phyloP scores from a whole-genome alignment of 2,329 filamentous ascomycete genomes.

The Botrytis porri region DNA sequence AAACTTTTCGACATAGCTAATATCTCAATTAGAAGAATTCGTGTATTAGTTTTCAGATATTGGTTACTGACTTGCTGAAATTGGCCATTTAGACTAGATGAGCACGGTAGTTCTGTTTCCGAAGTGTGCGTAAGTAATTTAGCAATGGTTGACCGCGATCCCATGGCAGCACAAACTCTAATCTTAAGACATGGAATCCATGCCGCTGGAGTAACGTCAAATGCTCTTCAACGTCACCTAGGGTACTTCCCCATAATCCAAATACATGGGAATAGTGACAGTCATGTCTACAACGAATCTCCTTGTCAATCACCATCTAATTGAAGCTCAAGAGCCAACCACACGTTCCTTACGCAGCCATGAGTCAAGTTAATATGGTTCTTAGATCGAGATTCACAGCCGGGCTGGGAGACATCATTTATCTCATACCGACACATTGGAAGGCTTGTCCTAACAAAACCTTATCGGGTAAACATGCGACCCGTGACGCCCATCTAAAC shows the following conservation, averaged over 20 bases:
- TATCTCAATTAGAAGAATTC: too few species aligned
- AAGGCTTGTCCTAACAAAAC: not conserved
- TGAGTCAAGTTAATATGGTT: not conserved
- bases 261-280: not conserved
- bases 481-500: conserved; percentile 12
- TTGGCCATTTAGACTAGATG: not conserved
- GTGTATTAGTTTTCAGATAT: too few species aligned
- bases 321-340: not conserved
- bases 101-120: conserved; percentile 2
- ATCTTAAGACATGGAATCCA: conserved; percentile 11
- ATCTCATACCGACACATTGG: conserved; percentile 8
- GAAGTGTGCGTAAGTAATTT: conserved; percentile 3
- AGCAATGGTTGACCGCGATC: conserved; percentile 11
- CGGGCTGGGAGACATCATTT: not conserved
- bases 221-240: conserved; percentile 4
- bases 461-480: conserved; percentile 13
- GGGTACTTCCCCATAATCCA: conserved; percentile 6
- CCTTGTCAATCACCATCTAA: not conserved
- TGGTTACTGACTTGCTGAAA: not conserved
- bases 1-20: too few species aligned
- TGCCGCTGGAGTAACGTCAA: conserved; percentile 10
- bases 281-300: not conserved
- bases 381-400: not conserved
- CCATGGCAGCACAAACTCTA: conserved; percentile 17
- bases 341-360: not conserved